Base-by-base conservation (phyloP, 1,139 yeast genomes). In the Geotrichum siamense region DNA sequence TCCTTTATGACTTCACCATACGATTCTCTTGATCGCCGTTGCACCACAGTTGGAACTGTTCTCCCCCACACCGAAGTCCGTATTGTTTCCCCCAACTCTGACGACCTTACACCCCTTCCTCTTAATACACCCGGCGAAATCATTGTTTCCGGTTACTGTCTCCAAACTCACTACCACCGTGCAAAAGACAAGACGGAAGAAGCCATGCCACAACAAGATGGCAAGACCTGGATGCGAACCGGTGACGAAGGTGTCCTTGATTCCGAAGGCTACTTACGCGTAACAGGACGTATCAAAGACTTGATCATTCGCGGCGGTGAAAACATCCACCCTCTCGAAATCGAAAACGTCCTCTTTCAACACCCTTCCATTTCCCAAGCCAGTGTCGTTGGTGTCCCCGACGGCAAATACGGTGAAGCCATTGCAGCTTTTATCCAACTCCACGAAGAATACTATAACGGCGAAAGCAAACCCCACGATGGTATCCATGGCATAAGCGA, bases 281-380 rank as follows among this genome's bases (percentile, higher is more conserved):
- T 62, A 19, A 59, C 64, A 2, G 66, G 65, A 16, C 55, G 65
- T n/a, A 57, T 60, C 45, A 62, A 62, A 50, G 66, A 62, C 31
- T 51, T 61, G 26, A 62, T 62, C 41, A 62, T 61, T 39, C 56
- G 65, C 16, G 65, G 65, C 17, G 66, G 66, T n/a, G 65, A 62
- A 48, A 61, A 62, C 43, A 57, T 62, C 33, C 62, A 59, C 28
- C 66, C 66, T 1, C 49, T 59, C 25, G 65, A 62, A 37, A 56
- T 62, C 38, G 66, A 62, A 39, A 59, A 60, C 38, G 58, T 54
- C 4, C 51, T 62, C n/a, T 58, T 58, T 39, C 47, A 51, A 20
- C 63, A 61, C 41, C 56, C 56, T 9, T 50, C 54, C 26, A 53
- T 62, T 5, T 51, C 56, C 13, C 63, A 61, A 40, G 64, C 62